Conservation (phyloP, 2,329 filamentous ascomycete genomes). For the Mycocentrospora acerina region DNA sequence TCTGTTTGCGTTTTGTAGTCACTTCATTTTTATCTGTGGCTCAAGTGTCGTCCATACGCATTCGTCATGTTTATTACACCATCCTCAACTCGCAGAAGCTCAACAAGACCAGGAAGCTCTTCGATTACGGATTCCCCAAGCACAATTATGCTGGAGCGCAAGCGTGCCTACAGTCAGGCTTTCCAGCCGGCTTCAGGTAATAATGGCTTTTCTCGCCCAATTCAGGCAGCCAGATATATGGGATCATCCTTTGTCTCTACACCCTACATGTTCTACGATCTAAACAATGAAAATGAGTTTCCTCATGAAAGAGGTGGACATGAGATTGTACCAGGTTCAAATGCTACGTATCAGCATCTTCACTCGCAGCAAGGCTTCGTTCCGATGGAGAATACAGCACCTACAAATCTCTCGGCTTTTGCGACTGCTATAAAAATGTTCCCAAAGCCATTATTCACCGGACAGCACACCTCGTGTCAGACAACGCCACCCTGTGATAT, state of each 20-base stretch:
- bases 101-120: not conserved
- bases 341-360: too few species aligned
- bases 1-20: not conserved
- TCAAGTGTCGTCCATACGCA: too few species aligned
- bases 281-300: conserved; percentile 7
- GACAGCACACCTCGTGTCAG: too few species aligned
- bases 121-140: not conserved
- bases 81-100: not conserved
- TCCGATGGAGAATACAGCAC: too few species aligned
- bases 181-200: conserved; percentile 7
- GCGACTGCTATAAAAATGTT: too few species aligned
- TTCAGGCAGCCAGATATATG: not conserved
- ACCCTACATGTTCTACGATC: not conserved
- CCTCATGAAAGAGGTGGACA: not conserved
- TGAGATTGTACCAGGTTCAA: too few species aligned
- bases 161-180: conserved; percentile 20
- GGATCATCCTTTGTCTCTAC: not conserved
- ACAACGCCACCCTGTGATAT: too few species aligned
- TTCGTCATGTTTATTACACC: not conserved
- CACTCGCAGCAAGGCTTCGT: too few species aligned
- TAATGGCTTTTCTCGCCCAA: not conserved
- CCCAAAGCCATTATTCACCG: too few species aligned
- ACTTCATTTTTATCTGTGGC: too few species aligned
- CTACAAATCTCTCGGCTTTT: too few species aligned
- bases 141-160: conserved; percentile 12